Evolutionary conservation across 2,329 filamentous ascomycete species (phyloP), one percentile per base, ranked within the genome.

Genomic region (Phialophora expanda): DNA sequence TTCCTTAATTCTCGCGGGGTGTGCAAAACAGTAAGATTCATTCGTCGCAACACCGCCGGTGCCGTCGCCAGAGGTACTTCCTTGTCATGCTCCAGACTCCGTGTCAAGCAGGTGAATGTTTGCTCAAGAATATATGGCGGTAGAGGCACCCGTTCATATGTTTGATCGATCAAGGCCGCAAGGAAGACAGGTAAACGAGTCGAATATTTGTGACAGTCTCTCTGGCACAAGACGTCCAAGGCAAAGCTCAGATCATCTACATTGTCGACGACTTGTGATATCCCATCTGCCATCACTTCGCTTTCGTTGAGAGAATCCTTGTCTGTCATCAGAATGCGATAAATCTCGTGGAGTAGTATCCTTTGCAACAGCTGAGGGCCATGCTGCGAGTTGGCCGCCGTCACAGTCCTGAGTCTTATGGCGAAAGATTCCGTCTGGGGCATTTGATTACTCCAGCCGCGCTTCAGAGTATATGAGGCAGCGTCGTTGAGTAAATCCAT

Each of bases 401-500:
- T 8, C 6, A 48, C 3, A 22, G 0, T 6, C 20, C 22, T 50
- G 22, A 51, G 8, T 22, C 30, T 34, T 6, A 22, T 7, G 34
- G 17, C 17, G 7, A 53, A 24, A 22, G 20, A 17, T 26, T 53
- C 11, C 11, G 50, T 38, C 4, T 30, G 17, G 17, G n/a, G n/a
- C 12, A 53, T 11, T 14, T 8, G 4, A 17, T 14, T 12, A 14
- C n/a, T 41, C 61, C 66, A 66, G 6, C 22, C 48, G 34, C 63
- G 56, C n/a, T 68, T 28, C 50, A 65, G 53, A 20, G 61, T 46
- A 38, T 56, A 30, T n/a, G 64, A 57, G 28, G 57, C 56, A 28
- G 51, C 59, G 44, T 68, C 64, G 50, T 68, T 71, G 4, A 70
- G 26, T n/a, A 71, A 8, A 56, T 71, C 70, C n/a, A 71, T 38